These are phyloP conservation scores for Xylaria sp. DNA, from an alignment of 2,329 filamentous ascomycete genomes.

Conservation along the genomic window DNA sequence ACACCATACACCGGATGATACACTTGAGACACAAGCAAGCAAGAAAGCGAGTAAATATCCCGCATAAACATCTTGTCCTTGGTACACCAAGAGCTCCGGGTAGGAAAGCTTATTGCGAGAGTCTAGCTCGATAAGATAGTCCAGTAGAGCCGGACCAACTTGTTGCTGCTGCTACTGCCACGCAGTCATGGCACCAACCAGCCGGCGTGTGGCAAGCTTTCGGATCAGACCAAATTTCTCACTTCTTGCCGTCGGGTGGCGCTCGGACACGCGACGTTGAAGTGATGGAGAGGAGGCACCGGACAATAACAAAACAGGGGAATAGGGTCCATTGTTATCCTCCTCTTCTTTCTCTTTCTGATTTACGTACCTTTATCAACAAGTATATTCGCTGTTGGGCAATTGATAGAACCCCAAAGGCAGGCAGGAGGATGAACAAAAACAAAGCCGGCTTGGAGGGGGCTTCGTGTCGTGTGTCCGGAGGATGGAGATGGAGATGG, in stretches of 20 bases:
- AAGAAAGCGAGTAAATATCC: background rate
- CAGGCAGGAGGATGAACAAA: background rate
- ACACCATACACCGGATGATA: too few relatives aligned
- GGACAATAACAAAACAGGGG: background rate
- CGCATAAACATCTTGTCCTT: background rate
- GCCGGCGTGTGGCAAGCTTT: slow-evolving; percentile 1
- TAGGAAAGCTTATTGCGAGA: background rate
- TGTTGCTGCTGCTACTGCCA: background rate
- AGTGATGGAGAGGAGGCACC: background rate
- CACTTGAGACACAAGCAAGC: background rate
- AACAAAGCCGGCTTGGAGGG: background rate
- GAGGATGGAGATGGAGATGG: background rate
- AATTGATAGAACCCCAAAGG: background rate
- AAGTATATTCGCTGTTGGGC: background rate
- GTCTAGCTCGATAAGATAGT: background rate
- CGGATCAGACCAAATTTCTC: background rate
- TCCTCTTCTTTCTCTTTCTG: background rate
- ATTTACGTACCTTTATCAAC: slow-evolving; percentile 23
- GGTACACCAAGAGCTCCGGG: background rate
- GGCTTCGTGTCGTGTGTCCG: background rate
- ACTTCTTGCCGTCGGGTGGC: background rate
- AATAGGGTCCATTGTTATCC: background rate
- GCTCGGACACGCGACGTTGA: slow-evolving; percentile 3
- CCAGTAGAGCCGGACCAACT: background rate
- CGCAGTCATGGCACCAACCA: too few relatives aligned